A percentile compares a stretch with the other conserved stretches of the same genome.
Conservation (phyloP, 108 stramenopile genomes). For the Cyclotella choctawhatcheeana region DNA sequence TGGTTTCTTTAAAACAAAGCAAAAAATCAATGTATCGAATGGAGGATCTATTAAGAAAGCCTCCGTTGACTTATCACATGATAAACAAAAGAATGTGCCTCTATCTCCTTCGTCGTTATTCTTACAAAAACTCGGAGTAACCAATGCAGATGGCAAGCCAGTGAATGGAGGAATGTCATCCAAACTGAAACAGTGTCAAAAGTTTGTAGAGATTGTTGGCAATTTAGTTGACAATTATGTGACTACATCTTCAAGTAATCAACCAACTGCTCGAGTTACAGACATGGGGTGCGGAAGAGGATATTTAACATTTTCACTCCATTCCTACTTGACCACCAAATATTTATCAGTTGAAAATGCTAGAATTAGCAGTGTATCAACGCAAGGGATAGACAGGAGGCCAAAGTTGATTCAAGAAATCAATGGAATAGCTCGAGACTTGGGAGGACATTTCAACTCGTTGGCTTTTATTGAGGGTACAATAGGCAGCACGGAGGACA, state of each 20-base stretch:
- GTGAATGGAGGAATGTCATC: slow-evolving; percentile 65
- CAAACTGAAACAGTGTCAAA: slow-evolving; percentile 80
- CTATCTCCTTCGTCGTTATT: slow-evolving; percentile 56
- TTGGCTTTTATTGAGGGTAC: slow-evolving; percentile 68
- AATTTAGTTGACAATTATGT: slow-evolving; percentile 39
- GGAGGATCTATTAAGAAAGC: background rate
- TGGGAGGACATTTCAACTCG: slow-evolving; percentile 65
- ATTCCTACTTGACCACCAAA: slow-evolving; percentile 60
- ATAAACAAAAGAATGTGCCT: slow-evolving; percentile 61
- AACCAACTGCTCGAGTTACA: slow-evolving; percentile 38
- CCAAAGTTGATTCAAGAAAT: slow-evolving; percentile 77
- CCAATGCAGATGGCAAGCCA: slow-evolving; percentile 68
- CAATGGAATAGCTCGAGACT: slow-evolving; percentile 63
- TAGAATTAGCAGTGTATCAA: slow-evolving; percentile 32
- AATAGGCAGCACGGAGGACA: slow-evolving; percentile 53
- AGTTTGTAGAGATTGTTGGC: slow-evolving; percentile 84
- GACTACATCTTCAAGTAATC: background rate
- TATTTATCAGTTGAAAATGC: slow-evolving; percentile 10
- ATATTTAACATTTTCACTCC: slow-evolving; percentile 88
- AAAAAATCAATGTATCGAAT: slow-evolving; percentile 18
- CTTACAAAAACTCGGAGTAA: slow-evolving; percentile 68
- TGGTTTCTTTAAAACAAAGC: slow-evolving; percentile 21
- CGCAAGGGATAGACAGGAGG: slow-evolving; percentile 79
- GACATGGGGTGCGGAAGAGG: slow-evolving; percentile 84
- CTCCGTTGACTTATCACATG: slow-evolving; percentile 22